These are phyloP conservation scores for Thermochaetoides thermophila DNA, from an alignment of 495 filamentous ascomycete species.

Conservation along the genomic window DNA sequence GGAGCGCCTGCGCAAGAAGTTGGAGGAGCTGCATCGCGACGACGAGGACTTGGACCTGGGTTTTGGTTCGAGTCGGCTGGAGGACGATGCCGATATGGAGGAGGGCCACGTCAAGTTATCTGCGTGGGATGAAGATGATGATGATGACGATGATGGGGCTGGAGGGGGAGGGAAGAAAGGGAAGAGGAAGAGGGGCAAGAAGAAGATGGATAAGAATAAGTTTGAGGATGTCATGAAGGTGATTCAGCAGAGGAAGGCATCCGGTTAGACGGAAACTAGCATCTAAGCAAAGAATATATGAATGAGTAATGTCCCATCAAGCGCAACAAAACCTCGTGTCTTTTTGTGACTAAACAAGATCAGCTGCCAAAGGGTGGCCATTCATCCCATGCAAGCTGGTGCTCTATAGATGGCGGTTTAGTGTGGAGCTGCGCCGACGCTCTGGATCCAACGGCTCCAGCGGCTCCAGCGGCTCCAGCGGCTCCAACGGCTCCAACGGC, in stretches of 20 bases:
- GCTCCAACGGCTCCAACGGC: no score
- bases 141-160: slow-evolving; percentile 34
- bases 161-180: slow-evolving; percentile 41
- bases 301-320: no score
- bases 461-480: no score
- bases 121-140: slow-evolving; percentile 35
- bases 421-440: no score
- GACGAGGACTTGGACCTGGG: slow-evolving; percentile 87
- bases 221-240: slow-evolving; percentile 68
- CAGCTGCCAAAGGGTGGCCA: no score
- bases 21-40: slow-evolving; percentile 66
- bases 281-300: no score
- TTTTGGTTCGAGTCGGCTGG: slow-evolving; percentile 72
- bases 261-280: neutral
- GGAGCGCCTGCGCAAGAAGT: slow-evolving; percentile 55
- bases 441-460: no score
- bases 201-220: slow-evolving; percentile 71
- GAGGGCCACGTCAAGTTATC: slow-evolving; percentile 50
- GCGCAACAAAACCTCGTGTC: no score
- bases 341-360: no score
- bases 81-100: slow-evolving; percentile 57
- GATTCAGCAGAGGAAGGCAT: slow-evolving; percentile 46
- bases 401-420: no score
- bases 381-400: no score
- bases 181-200: slow-evolving; percentile 75